Conservation (phyloP, 2,329 filamentous ascomycete genomes). For the Alternaria sp. region DNA sequence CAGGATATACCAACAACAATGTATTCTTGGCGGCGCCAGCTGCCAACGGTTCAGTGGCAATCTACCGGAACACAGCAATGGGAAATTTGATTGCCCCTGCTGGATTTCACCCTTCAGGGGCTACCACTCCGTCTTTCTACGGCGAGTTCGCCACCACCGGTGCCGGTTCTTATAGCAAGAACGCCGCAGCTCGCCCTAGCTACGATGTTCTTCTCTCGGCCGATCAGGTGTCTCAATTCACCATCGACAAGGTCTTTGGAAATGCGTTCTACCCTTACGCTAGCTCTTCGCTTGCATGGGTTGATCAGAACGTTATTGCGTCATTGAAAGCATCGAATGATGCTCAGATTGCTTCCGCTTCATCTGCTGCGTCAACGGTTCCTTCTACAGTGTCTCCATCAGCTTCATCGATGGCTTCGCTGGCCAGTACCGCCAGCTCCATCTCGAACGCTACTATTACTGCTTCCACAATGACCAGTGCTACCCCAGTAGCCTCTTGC, state of each 20-base stretch:
- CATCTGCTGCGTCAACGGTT: constrained; percentile 15
- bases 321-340: constrained; percentile 42
- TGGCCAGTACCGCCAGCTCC: constrained; percentile 12
- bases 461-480: constrained; percentile 1
- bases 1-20: constrained; percentile 45
- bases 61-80: constrained; percentile 52
- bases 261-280: constrained; percentile 44
- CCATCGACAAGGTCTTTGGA: constrained; percentile 43
- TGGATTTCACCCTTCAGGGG: constrained; percentile 43
- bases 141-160: constrained; percentile 53
- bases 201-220: constrained; percentile 47
- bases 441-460: constrained; percentile 4
- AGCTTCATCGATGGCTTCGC: constrained; percentile 12
- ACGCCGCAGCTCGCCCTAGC: constrained; percentile 38
- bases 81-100: constrained; percentile 47
- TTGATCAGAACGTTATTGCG: constrained; percentile 45
- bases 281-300: constrained; percentile 45
- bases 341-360: constrained; percentile 20
- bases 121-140: constrained; percentile 41
- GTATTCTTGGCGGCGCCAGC: constrained; percentile 55
- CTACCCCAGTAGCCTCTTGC: constrained; percentile 16
- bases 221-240: constrained; percentile 45
- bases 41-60: constrained; percentile 47
- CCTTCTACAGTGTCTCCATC: constrained; percentile 14
- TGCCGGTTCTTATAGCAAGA: constrained; percentile 49